Percentiles rank a stretch among this genome's conserved stretches.
Conservation (phyloP, 2,329 filamentous ascomycete species). For the Alternaria infectoria region DNA sequence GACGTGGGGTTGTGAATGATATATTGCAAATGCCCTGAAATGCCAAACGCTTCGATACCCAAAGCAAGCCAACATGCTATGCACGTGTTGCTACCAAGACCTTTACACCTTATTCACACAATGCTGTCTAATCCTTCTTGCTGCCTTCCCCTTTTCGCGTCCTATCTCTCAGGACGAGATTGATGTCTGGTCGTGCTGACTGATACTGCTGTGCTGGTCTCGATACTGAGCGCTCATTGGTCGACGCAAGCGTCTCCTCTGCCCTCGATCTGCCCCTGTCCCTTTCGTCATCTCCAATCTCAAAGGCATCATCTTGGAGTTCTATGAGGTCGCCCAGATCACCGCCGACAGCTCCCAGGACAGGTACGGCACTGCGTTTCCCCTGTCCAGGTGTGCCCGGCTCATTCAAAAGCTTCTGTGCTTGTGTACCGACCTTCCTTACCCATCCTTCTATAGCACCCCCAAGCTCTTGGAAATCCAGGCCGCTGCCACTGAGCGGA, state of each 20-base stretch:
- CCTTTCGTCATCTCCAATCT: constrained; percentile 44
- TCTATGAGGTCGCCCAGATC: constrained; percentile 72
- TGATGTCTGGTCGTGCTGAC: constrained; percentile 39
- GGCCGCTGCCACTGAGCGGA: constrained; percentile 37
- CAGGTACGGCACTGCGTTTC: constrained; percentile 40
- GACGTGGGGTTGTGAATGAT: neutral
- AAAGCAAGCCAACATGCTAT: constrained; percentile 6
- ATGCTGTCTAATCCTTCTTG: constrained; percentile 38
- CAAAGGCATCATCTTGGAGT: constrained; percentile 65
- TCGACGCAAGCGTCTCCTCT: constrained; percentile 20
- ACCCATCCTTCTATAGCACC: constrained; percentile 91
- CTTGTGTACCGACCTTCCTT: constrained; percentile 75
- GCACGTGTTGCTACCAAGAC: constrained; percentile 12
- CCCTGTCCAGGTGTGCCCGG: constrained; percentile 39
- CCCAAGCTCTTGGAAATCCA: constrained; percentile 78
- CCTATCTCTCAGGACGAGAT: constrained; percentile 38
- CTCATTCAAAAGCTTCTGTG: constrained; percentile 48
- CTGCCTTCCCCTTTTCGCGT: constrained; percentile 28
- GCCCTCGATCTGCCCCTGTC: constrained; percentile 33
- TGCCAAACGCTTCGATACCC: constrained; percentile 17
- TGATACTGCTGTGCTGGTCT: constrained; percentile 34
- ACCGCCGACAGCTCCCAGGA: constrained; percentile 51
- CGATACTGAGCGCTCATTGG: constrained; percentile 20
- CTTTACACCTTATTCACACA: constrained; percentile 1
- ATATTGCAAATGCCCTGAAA: constrained; percentile 12